Evolutionary conservation across 257 asterid genomes (phyloP), one percentile per base, ranked within the genome.

Genomic region (Galeopsis tetrahit): DNA sequence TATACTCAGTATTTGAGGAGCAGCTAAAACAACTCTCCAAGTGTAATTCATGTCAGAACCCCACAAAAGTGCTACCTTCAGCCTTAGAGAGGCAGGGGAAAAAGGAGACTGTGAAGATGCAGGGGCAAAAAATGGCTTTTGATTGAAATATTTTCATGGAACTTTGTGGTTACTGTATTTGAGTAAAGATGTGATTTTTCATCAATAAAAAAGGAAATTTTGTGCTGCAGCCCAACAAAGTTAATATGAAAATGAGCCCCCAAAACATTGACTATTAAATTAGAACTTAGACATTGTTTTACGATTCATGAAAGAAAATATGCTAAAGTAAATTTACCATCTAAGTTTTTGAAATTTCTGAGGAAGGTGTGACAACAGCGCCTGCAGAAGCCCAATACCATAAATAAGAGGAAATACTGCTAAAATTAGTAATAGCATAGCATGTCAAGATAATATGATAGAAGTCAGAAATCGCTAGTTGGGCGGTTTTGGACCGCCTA

Each of bases 341-440:
- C 98, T 88, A 38, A 94, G 90, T 76, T 84, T 85, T 87, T 89
- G 93, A 79, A 75, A 94, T 80, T 94, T 94, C 75, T 40, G 80
- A 21, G 96, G 96, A 74, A 87, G 89, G 78, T 88, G 96, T 10
- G 89, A 82, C 76, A 94, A 66, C 64, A 91, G 79, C 7, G 79
- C 97, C 99, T 94, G 97, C 85, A 81, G 66, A 84, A 78, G 38
- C 63, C 70, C 80, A 75, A 78, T 38, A 72, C 70, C 55, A 78
- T 10, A 39, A 59, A 76, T 82, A 65, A 83, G 77, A 66, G 44
- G 52, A 70, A 63, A 28, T 48, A n/a, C 68, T 42, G 35, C 55
- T 42, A 66, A 71, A 10, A 49, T 36, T 48, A 48, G n/a, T 36
- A 66, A 63, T 14, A 32, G 15, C 28, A 21, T 21, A 21, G 28